Evolutionary conservation across 441 rosid species (phyloP), one percentile per base, ranked within the genome.

Genomic region (Metrosideros polymorpha): DNA sequence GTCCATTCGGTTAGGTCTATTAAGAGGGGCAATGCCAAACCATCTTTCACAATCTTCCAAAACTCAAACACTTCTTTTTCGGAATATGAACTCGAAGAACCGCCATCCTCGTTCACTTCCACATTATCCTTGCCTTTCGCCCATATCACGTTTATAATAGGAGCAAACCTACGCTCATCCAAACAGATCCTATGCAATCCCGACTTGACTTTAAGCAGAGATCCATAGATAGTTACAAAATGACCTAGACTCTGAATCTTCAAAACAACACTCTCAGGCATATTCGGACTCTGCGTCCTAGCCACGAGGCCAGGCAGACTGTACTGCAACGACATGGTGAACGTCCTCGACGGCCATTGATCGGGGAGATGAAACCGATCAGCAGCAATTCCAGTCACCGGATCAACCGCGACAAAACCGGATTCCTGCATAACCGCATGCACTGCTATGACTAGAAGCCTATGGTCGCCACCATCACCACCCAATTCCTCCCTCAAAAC

Each of bases 11-110:
- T 91, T 43, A 97, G 90, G 87, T 89, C 93, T 29, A 94, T 93
- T 89, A 93, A 84, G 89, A 95, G 88, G 13, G 96, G 98, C 88
- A 91, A 90, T 25, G 87, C 94, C 87, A 96, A 90, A 35, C 92
- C 92, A 88, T 96, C 96, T 89, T 96, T 96, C 12, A 94, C 96
- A 85, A 89, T 87, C 89, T 92, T 95, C 96, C 95, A 97, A 56
- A 95, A 92, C 91, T 92, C 89, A 59, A 95, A 94, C 83, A 92
- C 91, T 51, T 91, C 93, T 22, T 82, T 85, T 84, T 91, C 92
- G 2, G 86, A 75, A 84, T 87, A 84, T 0, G 57, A 32, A 15
- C 66, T 88, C 22, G 84, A 84, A 75, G 88, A 85, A 25, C 77
- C 82, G 84, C 88, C 88, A n/a, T 79, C 85, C n/a, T 85, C 88